phyloP scores from a whole-genome alignment of 2,329 filamentous ascomycete genomes.

The Grosmannia clavigera region DNA sequence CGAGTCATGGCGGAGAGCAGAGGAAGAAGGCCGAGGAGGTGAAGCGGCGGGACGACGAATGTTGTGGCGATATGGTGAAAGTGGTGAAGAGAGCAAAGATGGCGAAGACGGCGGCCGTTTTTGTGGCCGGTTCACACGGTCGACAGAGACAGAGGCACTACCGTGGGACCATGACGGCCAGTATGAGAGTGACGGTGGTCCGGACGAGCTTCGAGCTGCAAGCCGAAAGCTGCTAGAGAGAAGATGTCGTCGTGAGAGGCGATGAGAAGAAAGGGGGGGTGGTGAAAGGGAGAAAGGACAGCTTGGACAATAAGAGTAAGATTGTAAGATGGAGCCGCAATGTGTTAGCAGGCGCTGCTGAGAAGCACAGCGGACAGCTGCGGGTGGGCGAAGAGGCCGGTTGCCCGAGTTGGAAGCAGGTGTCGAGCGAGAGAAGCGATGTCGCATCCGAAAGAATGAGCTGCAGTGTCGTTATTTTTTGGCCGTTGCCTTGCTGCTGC shows the following conservation, averaged over 20 bases:
- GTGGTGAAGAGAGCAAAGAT: background rate
- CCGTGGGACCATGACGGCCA: background rate
- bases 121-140: background rate
- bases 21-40: background rate
- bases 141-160: background rate
- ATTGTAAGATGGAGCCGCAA: background rate
- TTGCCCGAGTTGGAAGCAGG: background rate
- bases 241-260: background rate
- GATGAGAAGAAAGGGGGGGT: background rate
- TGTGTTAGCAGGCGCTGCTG: background rate
- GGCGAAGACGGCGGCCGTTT: background rate
- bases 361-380: background rate
- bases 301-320: background rate
- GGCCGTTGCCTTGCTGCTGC: too few species aligned
- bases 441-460: background rate
- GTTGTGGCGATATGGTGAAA: background rate
- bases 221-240: too few species aligned
- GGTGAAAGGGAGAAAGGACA: background rate
- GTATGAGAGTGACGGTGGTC: background rate
- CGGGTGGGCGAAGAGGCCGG: background rate
- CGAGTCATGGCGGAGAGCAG: constrained; percentile 31
- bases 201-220: background rate
- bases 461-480: too few species aligned
- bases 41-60: background rate
- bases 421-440: background rate